Evolutionary conservation across 805 yeast genomes (phyloP), one percentile per base, ranked within the genome.

Genomic region (Wickerhamiella musiphila): DNA sequence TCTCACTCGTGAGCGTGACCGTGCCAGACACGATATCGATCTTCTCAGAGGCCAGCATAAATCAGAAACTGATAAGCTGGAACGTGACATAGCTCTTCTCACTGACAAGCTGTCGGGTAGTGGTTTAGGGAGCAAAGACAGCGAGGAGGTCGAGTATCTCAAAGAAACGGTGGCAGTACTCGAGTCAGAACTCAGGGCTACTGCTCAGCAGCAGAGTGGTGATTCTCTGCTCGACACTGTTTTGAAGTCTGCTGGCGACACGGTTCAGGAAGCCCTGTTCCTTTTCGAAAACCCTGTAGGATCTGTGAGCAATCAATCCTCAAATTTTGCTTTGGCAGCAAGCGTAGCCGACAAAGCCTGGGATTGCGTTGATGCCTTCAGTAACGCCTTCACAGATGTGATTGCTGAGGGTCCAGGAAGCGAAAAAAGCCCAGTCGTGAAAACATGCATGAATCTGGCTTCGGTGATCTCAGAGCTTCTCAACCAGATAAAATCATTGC

Each of bases 1-100:
- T 44, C 63, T 82, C 44, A 83, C 83, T 35, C 67, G 90, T 39
- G 94, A 82, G 50, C 70, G 94, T 36, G 94, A 82, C 49, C 66
- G 93, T 29, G 92, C 93, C 1, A 66, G 86, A 47, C 60, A 82
- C 43, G 94, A 82, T 37, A 56, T 81, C 26, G 93, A 79, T 40
- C 66, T 78, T 42, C 49, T 66, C 8, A 70, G 65, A 43, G 83
- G 78, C 7, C 59, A 68, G 25, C 73, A 73, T 42, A 72, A 67
- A 34, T 69, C 61, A 37, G 78, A 75, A 41, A 64, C 71, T 37
- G 86, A 76, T 42, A 63, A 58, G 39, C 59, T 78, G 18, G 72
- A 73, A 43, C 58, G 81, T 2, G 73, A 75, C 42, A 49, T 78
- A 25, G 61, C 81, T 37, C 71, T 70, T 34, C 54, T 73, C 36